These are phyloP conservation scores for Chamaenerion angustifolium DNA, from an alignment of 345 rosid species.

Conservation along the genomic window DNA sequence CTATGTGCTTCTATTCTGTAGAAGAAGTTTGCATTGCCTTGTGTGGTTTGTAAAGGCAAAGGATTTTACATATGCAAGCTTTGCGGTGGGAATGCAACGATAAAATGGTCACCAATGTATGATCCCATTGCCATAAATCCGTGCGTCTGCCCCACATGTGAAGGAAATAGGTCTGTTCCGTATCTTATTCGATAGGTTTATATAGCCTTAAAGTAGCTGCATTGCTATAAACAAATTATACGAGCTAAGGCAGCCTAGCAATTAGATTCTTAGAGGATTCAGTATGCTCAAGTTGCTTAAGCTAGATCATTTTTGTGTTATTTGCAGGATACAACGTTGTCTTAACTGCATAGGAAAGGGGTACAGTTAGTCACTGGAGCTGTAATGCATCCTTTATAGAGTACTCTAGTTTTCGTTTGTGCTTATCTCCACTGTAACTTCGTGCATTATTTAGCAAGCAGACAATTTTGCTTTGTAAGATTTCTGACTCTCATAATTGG, in stretches of 20 bases:
- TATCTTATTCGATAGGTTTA: too few species aligned
- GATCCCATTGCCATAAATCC: conserved; percentile 72
- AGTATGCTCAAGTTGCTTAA: background rate
- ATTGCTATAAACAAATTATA: too few species aligned
- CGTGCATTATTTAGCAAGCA: too few species aligned
- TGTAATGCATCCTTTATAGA: background rate
- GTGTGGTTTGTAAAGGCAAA: conserved; percentile 56
- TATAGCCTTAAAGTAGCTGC: too few species aligned
- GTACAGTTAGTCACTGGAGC: conserved; percentile 15
- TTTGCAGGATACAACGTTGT: conserved; percentile 64
- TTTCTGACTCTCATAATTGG: too few species aligned
- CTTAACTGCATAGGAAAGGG: conserved; percentile 68
- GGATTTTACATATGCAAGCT: conserved; percentile 77
- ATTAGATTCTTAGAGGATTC: too few species aligned
- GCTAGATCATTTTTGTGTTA: background rate
- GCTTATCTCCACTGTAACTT: too few species aligned
- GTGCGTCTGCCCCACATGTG: conserved; percentile 86
- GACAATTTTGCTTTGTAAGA: too few species aligned
- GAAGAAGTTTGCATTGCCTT: conserved; percentile 39
- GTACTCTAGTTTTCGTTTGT: background rate
- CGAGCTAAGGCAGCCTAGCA: too few species aligned
- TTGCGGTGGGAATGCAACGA: conserved; percentile 58
- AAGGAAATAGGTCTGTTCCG: conserved; percentile 54
- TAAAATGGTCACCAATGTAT: conserved; percentile 68
- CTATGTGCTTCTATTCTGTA: conserved; percentile 5